Base-by-base conservation (phyloP, 2,329 filamentous ascomycete genomes). In the Achaetomium macrosporum region DNA sequence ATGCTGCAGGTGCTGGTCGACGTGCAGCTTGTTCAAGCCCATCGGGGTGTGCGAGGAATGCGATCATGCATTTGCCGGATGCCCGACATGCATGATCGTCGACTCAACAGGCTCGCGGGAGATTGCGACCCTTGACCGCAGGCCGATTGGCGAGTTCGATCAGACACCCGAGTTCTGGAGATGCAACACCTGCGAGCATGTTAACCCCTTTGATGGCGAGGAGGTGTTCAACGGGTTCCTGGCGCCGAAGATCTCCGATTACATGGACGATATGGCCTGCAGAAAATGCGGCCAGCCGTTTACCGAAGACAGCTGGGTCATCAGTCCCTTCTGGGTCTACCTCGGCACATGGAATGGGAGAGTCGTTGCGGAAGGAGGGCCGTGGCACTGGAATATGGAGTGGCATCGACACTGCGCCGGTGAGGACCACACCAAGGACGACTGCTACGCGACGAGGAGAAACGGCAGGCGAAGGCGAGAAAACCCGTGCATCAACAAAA, bases 121-220 rank as follows among this genome's bases (percentile, higher is more conserved):
- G 39, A 59, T 59, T 15, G 56, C 56, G 3, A 58, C 56, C 0
- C 35, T 51, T 11, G 49, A 59, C 3, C 42, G 37, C 13, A 46
- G 47, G 6, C 48, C 53, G 4, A 33, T 50, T 1, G 57, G 56
- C 15, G 57, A 59, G 39, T 58, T 56, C n/a, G 57, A 59, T 42
- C 57, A 59, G 39, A 58, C 57, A 16, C 57, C 57, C 10, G 53
- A 56, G n/a, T 55, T 39, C 8, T 59, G 57, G 57, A 25, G 55
- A 25, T 59, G 57, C 35, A 42, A 43, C 31, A n/a, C 42, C 1
- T 59, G 57, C 35, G 56, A 56, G 42, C 31, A 36, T 7, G 44
- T 59, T 51, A 59, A 59, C 20, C 17, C 40, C 4, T 59, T 59
- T 17, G 55, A 55, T 11, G 31, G 39, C 13, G 53, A 55, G 7